Evolutionary conservation across 306 rosid species (phyloP), one percentile per base, ranked within the genome.

Genomic region (Biancaea sappan): DNA sequence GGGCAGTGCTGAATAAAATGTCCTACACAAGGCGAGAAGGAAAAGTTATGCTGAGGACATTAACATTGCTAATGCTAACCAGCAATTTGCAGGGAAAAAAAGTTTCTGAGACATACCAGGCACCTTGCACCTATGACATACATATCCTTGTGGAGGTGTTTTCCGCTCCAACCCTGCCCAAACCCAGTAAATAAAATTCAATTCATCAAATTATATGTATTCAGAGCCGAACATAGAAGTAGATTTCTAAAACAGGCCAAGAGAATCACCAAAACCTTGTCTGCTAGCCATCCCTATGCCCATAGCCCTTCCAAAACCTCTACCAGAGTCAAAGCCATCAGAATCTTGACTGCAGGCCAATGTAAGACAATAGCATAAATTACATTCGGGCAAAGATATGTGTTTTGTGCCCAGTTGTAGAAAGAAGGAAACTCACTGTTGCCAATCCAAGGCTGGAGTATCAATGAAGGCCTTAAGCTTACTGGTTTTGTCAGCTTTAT

Each of bases 1-100:
- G 97, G 96, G 84, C 98, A 91, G 82, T 94, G 98, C 87, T 94
- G 94, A 84, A 94, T 94, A 81, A 82, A 91, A 81, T 94, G 98
- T 38, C 98, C 98, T 94, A 79, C 46, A 84, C 66, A 46, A 61
- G 47, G 44, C 37, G 37, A 37, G 7, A 52, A 61, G 64, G 63
- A 47, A 29, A 38, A 46, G 4, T 46, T 64, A 66, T 62, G 77
- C 56, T 53, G 65, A 10, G 34, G 60, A 51, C 58, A 50, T 40
- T 12, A 50, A 29, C 84, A 76, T 6, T 26, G 21, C 22, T 44
- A 57, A 48, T 34, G 25, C 22, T 46, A 57, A 40, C 72, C 60
- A 70, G 80, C 8, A 77, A 60, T 34, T 47, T 29, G 52, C 62
- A 63, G 26, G 79, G 56, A 50, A 37, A 80, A 57, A 10, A 47